Evolutionary conservation across 345 rosid species (phyloP).

Genomic region (Linum tenue): DNA sequence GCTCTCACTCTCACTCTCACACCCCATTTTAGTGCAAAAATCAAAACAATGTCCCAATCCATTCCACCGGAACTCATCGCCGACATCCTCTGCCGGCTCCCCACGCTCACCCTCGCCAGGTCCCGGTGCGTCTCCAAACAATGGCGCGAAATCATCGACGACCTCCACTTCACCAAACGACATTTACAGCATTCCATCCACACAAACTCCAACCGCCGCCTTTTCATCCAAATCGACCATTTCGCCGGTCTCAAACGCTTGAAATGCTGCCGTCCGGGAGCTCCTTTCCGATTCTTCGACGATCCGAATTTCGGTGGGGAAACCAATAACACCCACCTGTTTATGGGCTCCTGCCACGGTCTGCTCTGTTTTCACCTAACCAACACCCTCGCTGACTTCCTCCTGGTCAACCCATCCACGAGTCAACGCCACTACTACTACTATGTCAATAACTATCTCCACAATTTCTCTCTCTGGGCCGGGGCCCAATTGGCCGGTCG

Average conservation of each 20-base stretch:
- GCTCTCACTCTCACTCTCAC: too few species aligned
- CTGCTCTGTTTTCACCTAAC: not conserved
- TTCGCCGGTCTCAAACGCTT: not conserved
- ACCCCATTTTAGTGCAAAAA: too few species aligned
- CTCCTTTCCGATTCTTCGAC: too few species aligned
- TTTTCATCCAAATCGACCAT: not conserved
- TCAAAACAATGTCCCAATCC: not conserved
- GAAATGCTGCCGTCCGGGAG: not conserved
- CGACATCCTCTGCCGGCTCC: not conserved
- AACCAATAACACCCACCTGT: too few species aligned
- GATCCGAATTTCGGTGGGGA: too few species aligned
- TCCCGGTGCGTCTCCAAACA: not conserved
- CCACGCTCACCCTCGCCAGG: not conserved
- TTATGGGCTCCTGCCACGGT: constrained; percentile 1
- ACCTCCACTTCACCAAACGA: not conserved
- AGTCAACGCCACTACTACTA: too few species aligned
- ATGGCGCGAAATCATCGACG: not conserved
- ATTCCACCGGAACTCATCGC: not conserved
- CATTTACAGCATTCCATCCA: not conserved
- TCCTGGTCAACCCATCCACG: not conserved
- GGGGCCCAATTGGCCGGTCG: not conserved
- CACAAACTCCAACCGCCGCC: not conserved
- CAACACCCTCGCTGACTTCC: not conserved
- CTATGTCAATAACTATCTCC: too few species aligned
- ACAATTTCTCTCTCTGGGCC: not conserved